Base-by-base conservation (phyloP, 257 asterid species). In the Solanum dulcamara region DNA sequence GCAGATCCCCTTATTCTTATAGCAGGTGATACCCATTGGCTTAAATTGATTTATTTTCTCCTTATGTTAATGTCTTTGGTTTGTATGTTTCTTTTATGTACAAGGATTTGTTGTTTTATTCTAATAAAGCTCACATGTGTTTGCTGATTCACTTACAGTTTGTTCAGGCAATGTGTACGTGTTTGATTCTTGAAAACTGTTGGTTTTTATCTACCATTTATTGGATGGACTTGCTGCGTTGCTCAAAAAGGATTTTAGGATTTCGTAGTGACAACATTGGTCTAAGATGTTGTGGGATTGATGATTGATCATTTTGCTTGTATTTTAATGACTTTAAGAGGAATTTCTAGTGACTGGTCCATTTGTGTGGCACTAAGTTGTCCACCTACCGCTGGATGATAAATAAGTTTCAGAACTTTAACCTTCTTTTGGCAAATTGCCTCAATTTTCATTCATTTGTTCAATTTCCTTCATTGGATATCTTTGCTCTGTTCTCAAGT, bases 11-110 rank as follows among this genome's bases (percentile, higher is more conserved):
- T 88, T 90, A 92, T 92, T 91, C 94, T 71, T 20, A 87, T 85
- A 97, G 95, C 95, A 97, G 99, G 99, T 97, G 96, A 91, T 97
- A 95, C 97, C 96, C 92, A 90, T 91, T 92, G 89, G 60, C 98
- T 87, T 68, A 84, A 33, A 70, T 68, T 37, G 71, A 38, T 50
- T 30, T 33, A 55, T 83, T 38, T 28, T 83, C 0, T n/a, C 46
- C 57, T 67, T 67, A 51, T 67, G 81, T 30, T 46, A 17, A 46
- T 84, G 44, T 22, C 32, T 32, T 32, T 84, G 86, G 37, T 68
- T 64, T 12, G 68, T 30, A 38, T 59, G 57, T 59, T 80, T 32
- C 84, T 71, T 80, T 17, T 87, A n/a, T 75, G 33, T 77, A 26
- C 80, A 38, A 53, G 35, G 18, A 68, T n/a, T 26, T 40, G n/a